A percentile compares a stretch with the other conserved stretches of the same genome.
phyloP scores from a whole-genome alignment of 1,284 basidiomycete species.

The Papiliotrema terrestris region DNA sequence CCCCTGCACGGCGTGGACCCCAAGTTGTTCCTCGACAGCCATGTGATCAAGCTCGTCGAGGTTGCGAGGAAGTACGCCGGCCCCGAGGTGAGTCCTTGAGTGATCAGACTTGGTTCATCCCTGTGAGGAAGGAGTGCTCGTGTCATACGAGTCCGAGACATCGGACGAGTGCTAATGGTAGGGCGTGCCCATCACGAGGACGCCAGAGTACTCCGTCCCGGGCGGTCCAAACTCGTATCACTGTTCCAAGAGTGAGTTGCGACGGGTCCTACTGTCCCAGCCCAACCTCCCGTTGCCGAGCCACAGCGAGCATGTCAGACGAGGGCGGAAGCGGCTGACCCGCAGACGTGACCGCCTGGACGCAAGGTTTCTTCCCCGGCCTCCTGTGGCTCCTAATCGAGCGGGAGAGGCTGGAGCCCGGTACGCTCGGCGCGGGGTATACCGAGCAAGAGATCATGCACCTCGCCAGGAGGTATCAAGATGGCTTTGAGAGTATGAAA shows the following conservation, averaged over 20 bases:
- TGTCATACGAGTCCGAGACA: no score
- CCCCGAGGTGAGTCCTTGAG: conserved; percentile 16
- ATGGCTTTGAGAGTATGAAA: conserved; percentile 22
- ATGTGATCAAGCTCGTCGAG: conserved; percentile 25
- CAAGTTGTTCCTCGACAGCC: background rate
- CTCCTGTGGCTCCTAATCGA: conserved; percentile 35
- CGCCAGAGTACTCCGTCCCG: conserved; percentile 35
- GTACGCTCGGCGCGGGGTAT: conserved; percentile 16
- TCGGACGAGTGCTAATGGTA: conserved; percentile 4
- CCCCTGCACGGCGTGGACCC: no score
- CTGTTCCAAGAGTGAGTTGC: conserved; percentile 27
- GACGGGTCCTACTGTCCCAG: background rate
- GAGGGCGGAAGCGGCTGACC: background rate
- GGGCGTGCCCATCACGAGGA: conserved; percentile 18
- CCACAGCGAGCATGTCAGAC: background rate
- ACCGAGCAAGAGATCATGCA: conserved; percentile 22
- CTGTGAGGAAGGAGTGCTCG: no score
- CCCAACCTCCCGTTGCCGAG: background rate
- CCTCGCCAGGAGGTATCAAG: conserved; percentile 32
- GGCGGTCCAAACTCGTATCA: conserved; percentile 32
- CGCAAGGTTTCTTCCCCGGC: conserved; percentile 42
- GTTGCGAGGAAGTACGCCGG: conserved; percentile 33
- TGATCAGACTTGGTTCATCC: no score
- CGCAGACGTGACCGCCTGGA: conserved; percentile 30
- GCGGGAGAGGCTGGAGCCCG: conserved; percentile 21